Conservation (phyloP, 805 yeast genomes). For the Candida namnaoensis region DNA sequence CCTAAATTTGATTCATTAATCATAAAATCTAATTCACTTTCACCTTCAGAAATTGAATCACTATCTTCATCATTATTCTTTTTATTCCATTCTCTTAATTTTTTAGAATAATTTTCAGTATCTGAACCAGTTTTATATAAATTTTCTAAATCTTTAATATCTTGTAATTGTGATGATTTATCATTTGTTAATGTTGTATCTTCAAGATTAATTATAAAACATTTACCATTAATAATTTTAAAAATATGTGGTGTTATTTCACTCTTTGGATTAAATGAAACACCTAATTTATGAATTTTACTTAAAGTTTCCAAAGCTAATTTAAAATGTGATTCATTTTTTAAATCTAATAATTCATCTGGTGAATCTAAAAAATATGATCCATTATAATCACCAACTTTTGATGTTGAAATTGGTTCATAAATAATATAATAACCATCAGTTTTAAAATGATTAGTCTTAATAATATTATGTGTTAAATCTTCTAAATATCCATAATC, state of each 20-base stretch:
- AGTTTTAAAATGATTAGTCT: conserved; percentile 12
- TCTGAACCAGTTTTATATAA: too few species aligned
- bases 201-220: conserved; percentile 15
- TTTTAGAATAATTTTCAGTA: too few species aligned
- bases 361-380: too few species aligned
- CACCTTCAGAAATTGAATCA: too few species aligned
- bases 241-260: conserved; percentile 9
- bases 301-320: conserved; percentile 6
- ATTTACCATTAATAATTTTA: conserved; percentile 9
- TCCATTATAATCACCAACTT: conserved; percentile 7
- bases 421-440: conserved; percentile 18
- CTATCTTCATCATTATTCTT: too few species aligned
- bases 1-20: too few species aligned
- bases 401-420: conserved; percentile 11
- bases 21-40: too few species aligned
- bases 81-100: not conserved
- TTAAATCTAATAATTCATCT: not conserved
- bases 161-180: conserved; percentile 4
- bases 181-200: conserved; percentile 4
- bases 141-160: conserved; percentile 9
- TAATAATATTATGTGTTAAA: conserved; percentile 7
- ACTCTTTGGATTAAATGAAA: conserved; percentile 12
- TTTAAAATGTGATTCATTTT: conserved; percentile 6
- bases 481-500: conserved; percentile 20
- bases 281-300: conserved; percentile 13